Percentiles rank a stretch among this genome's conserved stretches.
Evolutionary conservation across 805 yeast species (phyloP).

Genomic region (Groenewaldozyma tartarivorans): DNA sequence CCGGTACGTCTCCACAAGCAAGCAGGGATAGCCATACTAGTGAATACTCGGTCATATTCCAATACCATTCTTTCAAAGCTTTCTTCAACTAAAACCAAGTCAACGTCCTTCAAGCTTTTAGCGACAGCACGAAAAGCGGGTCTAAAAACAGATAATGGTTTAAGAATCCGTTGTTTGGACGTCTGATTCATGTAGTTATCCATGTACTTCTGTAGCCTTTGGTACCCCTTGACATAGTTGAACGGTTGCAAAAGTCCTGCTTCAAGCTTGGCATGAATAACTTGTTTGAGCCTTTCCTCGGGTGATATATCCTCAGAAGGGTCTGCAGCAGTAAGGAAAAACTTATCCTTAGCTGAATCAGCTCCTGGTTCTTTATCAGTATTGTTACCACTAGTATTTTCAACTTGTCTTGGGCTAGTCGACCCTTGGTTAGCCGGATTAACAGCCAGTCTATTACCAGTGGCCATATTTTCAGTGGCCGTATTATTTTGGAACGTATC

Average conservation of each 20-base stretch:
- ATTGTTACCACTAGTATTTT: conserved; percentile 1
- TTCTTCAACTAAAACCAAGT: conserved; percentile 85
- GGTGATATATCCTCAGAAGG: conserved; percentile 93
- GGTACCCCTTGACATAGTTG: conserved; percentile 89
- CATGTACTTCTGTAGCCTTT: conserved; percentile 82
- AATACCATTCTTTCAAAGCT: conserved; percentile 86
- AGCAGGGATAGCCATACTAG: conserved; percentile 96
- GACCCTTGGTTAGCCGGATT: not conserved
- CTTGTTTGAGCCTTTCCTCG: conserved; percentile 86
- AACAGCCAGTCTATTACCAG: not conserved
- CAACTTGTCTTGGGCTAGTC: not conserved
- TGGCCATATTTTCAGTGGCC: not conserved
- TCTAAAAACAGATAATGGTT: conserved; percentile 74
- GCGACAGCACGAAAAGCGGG: conserved; percentile 95
- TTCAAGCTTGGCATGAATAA: conserved; percentile 85
- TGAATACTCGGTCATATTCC: conserved; percentile 90
- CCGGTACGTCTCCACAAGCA: conserved; percentile 97
- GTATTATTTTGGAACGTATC: not conserved
- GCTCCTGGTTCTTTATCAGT: conserved; percentile 4
- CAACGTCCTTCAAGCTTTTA: conserved; percentile 79
- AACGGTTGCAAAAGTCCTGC: conserved; percentile 91
- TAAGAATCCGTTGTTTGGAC: conserved; percentile 74
- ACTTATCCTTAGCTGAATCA: conserved; percentile 72
- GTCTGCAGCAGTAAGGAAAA: conserved; percentile 92
- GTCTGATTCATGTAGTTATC: conserved; percentile 81